These are phyloP conservation scores for Coelastrella sp. DNA, from an alignment of 139 green algal genomes.

Conservation along the genomic window DNA sequence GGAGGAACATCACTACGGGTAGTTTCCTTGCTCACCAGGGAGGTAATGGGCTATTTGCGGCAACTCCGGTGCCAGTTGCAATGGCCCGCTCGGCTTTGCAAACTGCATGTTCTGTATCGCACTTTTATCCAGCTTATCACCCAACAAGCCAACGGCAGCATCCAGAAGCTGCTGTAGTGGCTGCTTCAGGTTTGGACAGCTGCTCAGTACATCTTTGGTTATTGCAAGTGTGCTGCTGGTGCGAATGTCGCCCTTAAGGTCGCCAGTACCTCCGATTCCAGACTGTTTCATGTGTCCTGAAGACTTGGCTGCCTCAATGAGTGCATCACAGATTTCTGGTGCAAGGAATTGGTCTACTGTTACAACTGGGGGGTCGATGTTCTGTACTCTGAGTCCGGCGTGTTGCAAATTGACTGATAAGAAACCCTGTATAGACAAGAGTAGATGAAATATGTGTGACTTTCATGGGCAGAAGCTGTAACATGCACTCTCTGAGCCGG, in stretches of 20 bases:
- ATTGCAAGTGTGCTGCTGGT: conserved; percentile 40
- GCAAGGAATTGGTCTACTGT: conserved; percentile 28
- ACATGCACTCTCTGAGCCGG: no score
- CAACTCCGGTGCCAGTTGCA: conserved; percentile 33
- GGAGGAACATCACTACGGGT: no score
- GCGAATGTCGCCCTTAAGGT: conserved; percentile 17
- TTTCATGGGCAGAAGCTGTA: no score
- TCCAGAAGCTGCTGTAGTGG: conserved; percentile 42
- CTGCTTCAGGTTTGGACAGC: conserved; percentile 3
- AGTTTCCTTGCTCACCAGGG: conserved; percentile 19
- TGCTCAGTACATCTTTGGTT: conserved; percentile 25
- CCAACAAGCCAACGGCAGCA: conserved; percentile 8
- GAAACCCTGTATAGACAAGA: conserved; percentile 33
- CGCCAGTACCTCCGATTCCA: neutral
- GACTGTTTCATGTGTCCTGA: conserved; percentile 35
- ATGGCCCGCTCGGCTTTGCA: neutral
- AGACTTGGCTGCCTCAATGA: conserved; percentile 3
- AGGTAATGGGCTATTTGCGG: conserved; percentile 44
- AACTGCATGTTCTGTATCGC: conserved; percentile 34
- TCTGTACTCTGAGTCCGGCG: conserved; percentile 28
- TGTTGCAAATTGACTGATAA: conserved; percentile 21
- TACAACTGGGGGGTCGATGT: conserved; percentile 42
- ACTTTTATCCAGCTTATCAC: neutral
- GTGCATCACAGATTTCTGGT: conserved; percentile 19
- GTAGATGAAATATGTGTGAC: no score